Base-by-base conservation (phyloP, 768 basidiomycete genomes). In the Paxillus ammoniavirescens region DNA sequence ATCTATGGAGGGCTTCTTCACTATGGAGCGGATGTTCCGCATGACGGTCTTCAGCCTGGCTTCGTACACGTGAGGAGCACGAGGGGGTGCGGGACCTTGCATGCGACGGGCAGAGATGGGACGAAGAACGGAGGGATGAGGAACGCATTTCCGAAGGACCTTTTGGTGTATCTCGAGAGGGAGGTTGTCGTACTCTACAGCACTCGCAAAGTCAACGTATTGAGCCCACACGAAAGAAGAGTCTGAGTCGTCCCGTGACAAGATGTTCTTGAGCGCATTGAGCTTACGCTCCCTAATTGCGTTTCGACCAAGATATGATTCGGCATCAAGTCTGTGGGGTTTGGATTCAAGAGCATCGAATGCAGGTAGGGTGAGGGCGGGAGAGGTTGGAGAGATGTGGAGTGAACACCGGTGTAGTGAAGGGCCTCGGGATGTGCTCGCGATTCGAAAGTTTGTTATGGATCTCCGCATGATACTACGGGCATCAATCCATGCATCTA, bases 61-160 rank as follows among this genome's bases (percentile, higher is more conserved):
- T 69, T 91, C 90, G 61, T 89, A 81, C 9, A 77, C 46, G 59
- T 88, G 84, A 2, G 79, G 75, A 3, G 60, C 55, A 15, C 63
- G 58, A 31, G 76, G 71, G 30, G 65, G 54, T 14, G 74, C 66
- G 26, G 74, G 73, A 13, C 64, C 65, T 50, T 68, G 67, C 54
- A 82, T 65, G 26, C 75, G 73, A 35, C 68, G 73, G 3, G 76
- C 73, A n/a, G 75, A 65, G 17, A 73, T 65, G 5, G 66, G 60
- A 28, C 84, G 83, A 26, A 87, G 71, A 26, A 72, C 55, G 13
- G 70, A 61, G 28, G 75, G 69, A 2, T 79, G 64, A 4, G 80
- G 79, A 1, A 83, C 81, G 61, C 87, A 89, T 54, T 75, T 80
- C 38, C 87, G 81, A 18, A 92, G 79, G 52, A 89, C 87, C 38